Evolutionary conservation across 2,329 filamentous ascomycete species (phyloP).

Genomic region (Diaporthe sp.): DNA sequence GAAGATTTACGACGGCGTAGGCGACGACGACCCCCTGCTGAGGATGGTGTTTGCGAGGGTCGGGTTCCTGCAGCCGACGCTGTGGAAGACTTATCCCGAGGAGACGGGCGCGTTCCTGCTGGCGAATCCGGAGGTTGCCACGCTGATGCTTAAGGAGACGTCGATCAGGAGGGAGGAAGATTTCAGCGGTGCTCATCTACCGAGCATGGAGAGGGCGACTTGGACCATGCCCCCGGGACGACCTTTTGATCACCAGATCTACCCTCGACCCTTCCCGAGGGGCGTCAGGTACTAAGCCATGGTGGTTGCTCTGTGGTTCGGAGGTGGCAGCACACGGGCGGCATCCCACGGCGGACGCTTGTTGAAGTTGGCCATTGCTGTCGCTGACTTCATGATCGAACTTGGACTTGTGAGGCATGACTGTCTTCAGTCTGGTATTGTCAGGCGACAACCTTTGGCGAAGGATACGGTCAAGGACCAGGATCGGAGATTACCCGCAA

Average conservation of each 20-base stretch:
- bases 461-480: background rate
- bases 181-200: constrained; percentile 47
- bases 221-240: constrained; percentile 10
- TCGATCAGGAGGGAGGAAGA: constrained; percentile 54
- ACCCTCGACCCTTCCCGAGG: constrained; percentile 4
- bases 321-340: background rate
- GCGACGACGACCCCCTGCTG: constrained; percentile 53
- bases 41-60: constrained; percentile 61
- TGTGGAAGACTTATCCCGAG: constrained; percentile 54
- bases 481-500: background rate
- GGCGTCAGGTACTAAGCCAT: background rate
- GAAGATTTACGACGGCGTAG: constrained; percentile 55
- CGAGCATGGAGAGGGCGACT: constrained; percentile 53
- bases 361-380: background rate
- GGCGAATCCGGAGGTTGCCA: constrained; percentile 56
- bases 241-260: background rate
- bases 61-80: constrained; percentile 56
- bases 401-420: background rate
- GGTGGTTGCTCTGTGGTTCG: no score
- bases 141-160: constrained; percentile 60
- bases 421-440: background rate
- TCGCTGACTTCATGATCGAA: background rate
- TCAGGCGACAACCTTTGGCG: background rate
- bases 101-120: constrained; percentile 55
- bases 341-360: background rate